Percentiles rank a stretch among this genome's conserved stretches.
Conservation (phyloP, 1,284 basidiomycete species). For the Schizophyllum commune region DNA sequence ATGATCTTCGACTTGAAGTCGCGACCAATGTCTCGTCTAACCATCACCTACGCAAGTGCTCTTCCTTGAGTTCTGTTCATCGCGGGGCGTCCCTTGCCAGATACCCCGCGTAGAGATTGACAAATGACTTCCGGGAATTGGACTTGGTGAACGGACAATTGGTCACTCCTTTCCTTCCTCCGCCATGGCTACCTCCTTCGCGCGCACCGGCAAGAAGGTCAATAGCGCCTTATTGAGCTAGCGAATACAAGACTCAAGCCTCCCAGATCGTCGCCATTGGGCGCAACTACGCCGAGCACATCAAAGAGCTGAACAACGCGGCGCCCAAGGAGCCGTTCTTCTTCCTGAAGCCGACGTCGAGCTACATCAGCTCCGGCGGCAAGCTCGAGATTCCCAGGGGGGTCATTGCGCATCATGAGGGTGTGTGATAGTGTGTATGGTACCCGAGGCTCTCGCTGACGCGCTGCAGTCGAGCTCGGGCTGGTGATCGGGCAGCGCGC, state of each 20-base stretch:
- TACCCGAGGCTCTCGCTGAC: background rate
- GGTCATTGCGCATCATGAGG: slow-evolving; percentile 86
- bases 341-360: slow-evolving; percentile 95
- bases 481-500: slow-evolving; percentile 89
- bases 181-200: slow-evolving; percentile 29
- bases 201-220: slow-evolving; percentile 32
- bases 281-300: slow-evolving; percentile 79
- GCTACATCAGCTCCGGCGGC: slow-evolving; percentile 74
- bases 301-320: slow-evolving; percentile 88
- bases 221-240: background rate
- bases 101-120: background rate
- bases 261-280: slow-evolving; percentile 84
- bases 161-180: background rate
- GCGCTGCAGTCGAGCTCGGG: slow-evolving; percentile 83
- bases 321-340: slow-evolving; percentile 95
- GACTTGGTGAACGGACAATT: background rate
- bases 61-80: too few species aligned
- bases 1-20: too few species aligned
- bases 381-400: slow-evolving; percentile 84
- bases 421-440: slow-evolving; percentile 31
- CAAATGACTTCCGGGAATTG: background rate
- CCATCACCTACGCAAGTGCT: too few species aligned
- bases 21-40: too few species aligned
- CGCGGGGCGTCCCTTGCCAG: background rate
- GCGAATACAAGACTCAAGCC: slow-evolving; percentile 1